These are phyloP conservation scores for Rosa chinensis DNA, from an alignment of 306 rosid species.

Conservation along the genomic window DNA sequence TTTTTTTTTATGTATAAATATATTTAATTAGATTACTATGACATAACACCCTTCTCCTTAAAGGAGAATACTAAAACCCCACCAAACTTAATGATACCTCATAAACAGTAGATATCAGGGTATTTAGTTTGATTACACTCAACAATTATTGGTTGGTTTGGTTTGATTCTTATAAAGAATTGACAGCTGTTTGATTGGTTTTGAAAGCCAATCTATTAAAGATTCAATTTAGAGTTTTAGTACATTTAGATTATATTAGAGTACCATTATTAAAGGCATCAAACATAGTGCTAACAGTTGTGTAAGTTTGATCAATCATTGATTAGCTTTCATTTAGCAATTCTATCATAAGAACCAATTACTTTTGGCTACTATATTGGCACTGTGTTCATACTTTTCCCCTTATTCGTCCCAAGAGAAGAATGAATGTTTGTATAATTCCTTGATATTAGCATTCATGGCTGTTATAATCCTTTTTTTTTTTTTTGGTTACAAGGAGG, in stretches of 20 bases:
- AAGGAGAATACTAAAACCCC: background rate
- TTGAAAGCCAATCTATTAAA: background rate
- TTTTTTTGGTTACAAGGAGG: no score
- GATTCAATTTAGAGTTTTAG: background rate
- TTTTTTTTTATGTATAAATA: background rate
- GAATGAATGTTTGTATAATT: background rate
- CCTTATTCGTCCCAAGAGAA: background rate
- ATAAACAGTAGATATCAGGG: background rate
- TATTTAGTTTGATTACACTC: background rate
- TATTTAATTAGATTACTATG: background rate
- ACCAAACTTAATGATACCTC: slow-evolving; percentile 8
- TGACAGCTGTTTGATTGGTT: slow-evolving; percentile 2
- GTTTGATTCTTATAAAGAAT: slow-evolving; percentile 18
- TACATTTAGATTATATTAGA: background rate
- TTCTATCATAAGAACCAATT: background rate
- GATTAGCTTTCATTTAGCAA: background rate
- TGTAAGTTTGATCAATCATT: slow-evolving; percentile 1
- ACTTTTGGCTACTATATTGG: background rate
- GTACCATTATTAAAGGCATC: slow-evolving; percentile 3
- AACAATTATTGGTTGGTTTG: background rate
- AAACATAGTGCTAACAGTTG: background rate
- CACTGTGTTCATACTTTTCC: background rate
- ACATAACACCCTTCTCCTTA: background rate
- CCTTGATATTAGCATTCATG: background rate
- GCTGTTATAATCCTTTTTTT: background rate